Evolutionary conservation across 768 basidiomycete species (phyloP).

Genomic region (Hericium rajendrae): DNA sequence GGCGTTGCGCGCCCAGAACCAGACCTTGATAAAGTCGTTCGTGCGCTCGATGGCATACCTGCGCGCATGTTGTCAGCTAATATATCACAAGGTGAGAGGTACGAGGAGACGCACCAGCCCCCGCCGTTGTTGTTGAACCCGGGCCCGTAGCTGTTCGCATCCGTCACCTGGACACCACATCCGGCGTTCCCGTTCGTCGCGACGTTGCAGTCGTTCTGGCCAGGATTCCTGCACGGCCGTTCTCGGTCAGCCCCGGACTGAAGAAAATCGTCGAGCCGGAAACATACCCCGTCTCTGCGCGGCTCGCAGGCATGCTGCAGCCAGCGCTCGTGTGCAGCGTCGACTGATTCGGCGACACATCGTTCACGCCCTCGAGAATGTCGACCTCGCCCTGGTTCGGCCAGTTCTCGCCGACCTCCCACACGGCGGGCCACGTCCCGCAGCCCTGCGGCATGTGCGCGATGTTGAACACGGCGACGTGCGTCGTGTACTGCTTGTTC

Average conservation of each 20-base stretch:
- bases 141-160: slow-evolving; percentile 43
- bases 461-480: slow-evolving; percentile 40
- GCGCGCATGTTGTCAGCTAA: neutral
- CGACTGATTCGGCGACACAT: slow-evolving; percentile 38
- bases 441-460: slow-evolving; percentile 55
- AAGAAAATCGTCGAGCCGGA: too few relatives aligned
- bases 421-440: slow-evolving; percentile 53
- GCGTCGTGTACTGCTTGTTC: slow-evolving; percentile 6
- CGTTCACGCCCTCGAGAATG: slow-evolving; percentile 51
- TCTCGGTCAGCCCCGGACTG: too few relatives aligned
- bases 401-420: slow-evolving; percentile 44
- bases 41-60: slow-evolving; percentile 63
- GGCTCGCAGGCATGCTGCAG: slow-evolving; percentile 43
- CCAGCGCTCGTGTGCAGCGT: slow-evolving; percentile 50
- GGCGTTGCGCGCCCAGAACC: slow-evolving; percentile 56
- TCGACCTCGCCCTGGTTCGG: slow-evolving; percentile 45
- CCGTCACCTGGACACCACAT: slow-evolving; percentile 37
- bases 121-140: slow-evolving; percentile 50
- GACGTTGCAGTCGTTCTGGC: slow-evolving; percentile 39
- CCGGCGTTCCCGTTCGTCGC: slow-evolving; percentile 41
- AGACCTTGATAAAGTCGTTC: slow-evolving; percentile 47
- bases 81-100: neutral
- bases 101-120: slow-evolving; percentile 37
- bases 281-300: slow-evolving; percentile 39
- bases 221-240: too few relatives aligned